Evolutionary conservation across 192 early-diverging fungal species (phyloP).

Genomic region (Linnemannia zychae): DNA sequence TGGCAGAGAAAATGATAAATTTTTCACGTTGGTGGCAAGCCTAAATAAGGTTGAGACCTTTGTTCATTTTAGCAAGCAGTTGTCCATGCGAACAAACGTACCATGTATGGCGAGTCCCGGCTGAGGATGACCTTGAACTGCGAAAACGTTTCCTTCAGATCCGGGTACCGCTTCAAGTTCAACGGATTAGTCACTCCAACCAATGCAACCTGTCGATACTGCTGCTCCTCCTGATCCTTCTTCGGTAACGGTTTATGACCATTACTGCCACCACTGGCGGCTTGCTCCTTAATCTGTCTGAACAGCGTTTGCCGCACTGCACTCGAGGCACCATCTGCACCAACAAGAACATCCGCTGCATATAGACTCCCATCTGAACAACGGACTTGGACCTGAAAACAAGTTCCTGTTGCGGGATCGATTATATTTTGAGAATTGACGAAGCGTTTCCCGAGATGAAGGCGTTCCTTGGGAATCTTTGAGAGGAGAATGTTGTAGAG

Average conservation of each 20-base stretch:
- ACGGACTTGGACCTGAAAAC: background rate
- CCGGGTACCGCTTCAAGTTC: conserved; percentile 28
- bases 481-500: background rate
- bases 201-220: conserved; percentile 15
- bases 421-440: conserved; percentile 21
- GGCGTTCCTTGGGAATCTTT: background rate
- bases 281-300: conserved; percentile 26
- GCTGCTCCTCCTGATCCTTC: conserved; percentile 22
- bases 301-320: conserved; percentile 30
- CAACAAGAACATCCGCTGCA: conserved; percentile 22
- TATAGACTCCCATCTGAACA: background rate
- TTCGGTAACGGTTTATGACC: background rate
- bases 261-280: background rate
- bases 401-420: conserved; percentile 2
- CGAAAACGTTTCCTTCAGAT: conserved; percentile 6
- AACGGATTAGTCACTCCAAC: conserved; percentile 23
- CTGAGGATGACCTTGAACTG: conserved; percentile 23
- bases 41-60: background rate
- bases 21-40: background rate
- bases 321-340: conserved; percentile 31
- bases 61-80: conserved; percentile 2
- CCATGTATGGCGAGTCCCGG: conserved; percentile 35
- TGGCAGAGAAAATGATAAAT: background rate
- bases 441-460: conserved; percentile 8
- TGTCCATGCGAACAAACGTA: background rate